Evolutionary conservation across 441 rosid species (phyloP).

Genomic region (Gossypium armourianum): DNA sequence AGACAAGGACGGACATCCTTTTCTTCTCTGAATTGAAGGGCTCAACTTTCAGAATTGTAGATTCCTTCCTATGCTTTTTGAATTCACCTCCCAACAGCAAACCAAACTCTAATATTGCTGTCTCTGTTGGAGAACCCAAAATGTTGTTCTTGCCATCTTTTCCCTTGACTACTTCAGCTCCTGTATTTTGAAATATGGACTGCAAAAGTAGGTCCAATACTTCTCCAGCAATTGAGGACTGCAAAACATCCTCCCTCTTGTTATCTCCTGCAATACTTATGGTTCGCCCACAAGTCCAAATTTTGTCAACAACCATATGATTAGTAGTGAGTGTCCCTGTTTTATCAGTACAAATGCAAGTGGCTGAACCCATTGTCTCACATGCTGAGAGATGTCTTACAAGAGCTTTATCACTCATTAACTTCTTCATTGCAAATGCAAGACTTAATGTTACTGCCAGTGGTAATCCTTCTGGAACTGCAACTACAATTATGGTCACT

Average conservation of each 20-base stretch:
- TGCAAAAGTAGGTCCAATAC: slow-evolving; percentile 35
- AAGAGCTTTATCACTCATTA: slow-evolving; percentile 41
- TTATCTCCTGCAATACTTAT: slow-evolving; percentile 16
- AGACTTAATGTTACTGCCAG: slow-evolving; percentile 44
- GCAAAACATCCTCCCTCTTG: slow-evolving; percentile 21
- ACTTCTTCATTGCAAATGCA: slow-evolving; percentile 45
- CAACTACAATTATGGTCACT: slow-evolving; percentile 42
- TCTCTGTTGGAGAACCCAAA: slow-evolving; percentile 60
- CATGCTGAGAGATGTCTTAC: slow-evolving; percentile 44
- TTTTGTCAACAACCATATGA: slow-evolving; percentile 33
- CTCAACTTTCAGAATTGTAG: slow-evolving; percentile 7
- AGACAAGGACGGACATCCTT: slow-evolving; percentile 50
- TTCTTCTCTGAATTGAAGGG: slow-evolving; percentile 54
- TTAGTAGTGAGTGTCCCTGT: slow-evolving; percentile 46
- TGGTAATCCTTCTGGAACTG: slow-evolving; percentile 45
- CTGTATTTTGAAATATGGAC: slow-evolving; percentile 51
- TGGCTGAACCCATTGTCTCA: slow-evolving; percentile 45
- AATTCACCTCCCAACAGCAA: slow-evolving; percentile 45
- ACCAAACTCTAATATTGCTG: slow-evolving; percentile 53
- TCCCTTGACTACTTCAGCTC: slow-evolving; percentile 43
- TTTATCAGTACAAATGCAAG: slow-evolving; percentile 40
- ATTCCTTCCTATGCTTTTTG: slow-evolving; percentile 27
- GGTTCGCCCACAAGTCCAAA: slow-evolving; percentile 35
- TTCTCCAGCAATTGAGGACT: slow-evolving; percentile 23
- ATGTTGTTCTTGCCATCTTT: slow-evolving; percentile 40